Evolutionary conservation across 1,284 basidiomycete genomes (phyloP).

Genomic region (Ustilago xerochloae): DNA sequence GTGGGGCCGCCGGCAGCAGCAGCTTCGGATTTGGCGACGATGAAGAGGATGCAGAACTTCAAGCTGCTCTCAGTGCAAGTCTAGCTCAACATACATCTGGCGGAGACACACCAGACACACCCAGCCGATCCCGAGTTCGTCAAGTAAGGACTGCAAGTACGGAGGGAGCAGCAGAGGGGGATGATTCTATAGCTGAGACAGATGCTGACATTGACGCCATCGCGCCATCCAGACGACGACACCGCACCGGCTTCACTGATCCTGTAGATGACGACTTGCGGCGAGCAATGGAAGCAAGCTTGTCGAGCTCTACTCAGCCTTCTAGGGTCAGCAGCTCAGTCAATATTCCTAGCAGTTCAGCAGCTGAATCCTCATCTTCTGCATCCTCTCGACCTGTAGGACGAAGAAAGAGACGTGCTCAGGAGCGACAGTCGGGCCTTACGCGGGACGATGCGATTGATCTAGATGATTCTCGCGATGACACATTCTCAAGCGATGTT

Average conservation of each 20-base stretch:
- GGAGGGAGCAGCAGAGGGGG: slow-evolving; percentile 4
- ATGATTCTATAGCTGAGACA: slow-evolving; percentile 38
- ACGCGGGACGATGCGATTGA: slow-evolving; percentile 45
- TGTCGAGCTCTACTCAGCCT: slow-evolving; percentile 16
- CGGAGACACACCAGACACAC: slow-evolving; percentile 11
- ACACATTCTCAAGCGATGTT: slow-evolving; percentile 19
- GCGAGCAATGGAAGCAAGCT: slow-evolving; percentile 46
- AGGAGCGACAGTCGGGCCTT: slow-evolving; percentile 42
- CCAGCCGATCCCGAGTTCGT: slow-evolving; percentile 39
- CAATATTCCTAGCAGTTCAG: neutral
- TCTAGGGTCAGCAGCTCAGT: slow-evolving; percentile 21
- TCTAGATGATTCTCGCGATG: slow-evolving; percentile 33
- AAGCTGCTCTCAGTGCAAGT: slow-evolving; percentile 59
- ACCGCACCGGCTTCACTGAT: slow-evolving; percentile 17
- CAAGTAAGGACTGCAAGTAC: slow-evolving; percentile 24
- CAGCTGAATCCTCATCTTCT: slow-evolving; percentile 8
- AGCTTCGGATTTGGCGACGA: slow-evolving; percentile 17
- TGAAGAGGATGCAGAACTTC: slow-evolving; percentile 53
- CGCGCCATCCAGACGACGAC: slow-evolving; percentile 47
- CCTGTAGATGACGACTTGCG: slow-evolving; percentile 47
- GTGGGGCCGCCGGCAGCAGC: neutral
- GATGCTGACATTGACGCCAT: slow-evolving; percentile 62
- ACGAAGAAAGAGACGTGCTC: slow-evolving; percentile 33
- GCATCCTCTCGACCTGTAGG: slow-evolving; percentile 30
- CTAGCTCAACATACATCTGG: slow-evolving; percentile 24